Evolutionary conservation across 805 yeast genomes (phyloP).

Genomic region (Yarrowia deformans): DNA sequence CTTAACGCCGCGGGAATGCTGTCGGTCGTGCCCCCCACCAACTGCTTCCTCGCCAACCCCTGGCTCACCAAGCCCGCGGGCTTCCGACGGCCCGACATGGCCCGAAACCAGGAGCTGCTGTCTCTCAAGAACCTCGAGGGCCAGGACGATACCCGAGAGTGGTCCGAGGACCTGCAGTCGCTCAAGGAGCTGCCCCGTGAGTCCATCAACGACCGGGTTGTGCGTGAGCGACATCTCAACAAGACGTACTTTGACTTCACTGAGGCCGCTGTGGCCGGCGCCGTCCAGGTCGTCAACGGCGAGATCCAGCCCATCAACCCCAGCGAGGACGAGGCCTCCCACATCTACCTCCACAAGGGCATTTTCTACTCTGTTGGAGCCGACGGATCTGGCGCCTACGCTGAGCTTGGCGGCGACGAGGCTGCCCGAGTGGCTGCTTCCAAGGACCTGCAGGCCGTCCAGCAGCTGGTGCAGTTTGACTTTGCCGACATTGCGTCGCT

Average conservation of each 20-base stretch:
- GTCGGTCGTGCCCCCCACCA: conserved; percentile 62
- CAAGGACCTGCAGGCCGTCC: conserved; percentile 79
- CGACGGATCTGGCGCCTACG: conserved; percentile 72
- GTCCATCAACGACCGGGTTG: conserved; percentile 69
- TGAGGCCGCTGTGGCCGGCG: conserved; percentile 76
- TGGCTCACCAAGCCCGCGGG: conserved; percentile 66
- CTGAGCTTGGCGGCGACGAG: conserved; percentile 74
- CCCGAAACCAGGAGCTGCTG: conserved; percentile 64
- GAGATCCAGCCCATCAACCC: conserved; percentile 82
- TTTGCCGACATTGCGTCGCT: conserved; percentile 69
- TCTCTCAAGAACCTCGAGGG: conserved; percentile 67
- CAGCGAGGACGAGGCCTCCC: conserved; percentile 65
- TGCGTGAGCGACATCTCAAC: conserved; percentile 76
- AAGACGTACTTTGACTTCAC: conserved; percentile 80
- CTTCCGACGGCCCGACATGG: conserved; percentile 60
- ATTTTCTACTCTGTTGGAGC: conserved; percentile 84
- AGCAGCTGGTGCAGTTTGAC: conserved; percentile 70
- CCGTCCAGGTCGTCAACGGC: conserved; percentile 75
- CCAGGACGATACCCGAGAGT: conserved; percentile 68
- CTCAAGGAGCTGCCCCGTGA: conserved; percentile 69
- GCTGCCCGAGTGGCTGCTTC: conserved; percentile 83
- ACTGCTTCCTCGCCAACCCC: conserved; percentile 69
- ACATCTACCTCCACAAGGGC: conserved; percentile 78
- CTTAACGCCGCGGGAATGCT: conserved; percentile 48
- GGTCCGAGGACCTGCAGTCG: conserved; percentile 91